Evolutionary conservation across 202 grass and related monocot genomes (phyloP), one percentile per base, ranked within the genome.

Genomic region (Sporobolus alterniflorus): DNA sequence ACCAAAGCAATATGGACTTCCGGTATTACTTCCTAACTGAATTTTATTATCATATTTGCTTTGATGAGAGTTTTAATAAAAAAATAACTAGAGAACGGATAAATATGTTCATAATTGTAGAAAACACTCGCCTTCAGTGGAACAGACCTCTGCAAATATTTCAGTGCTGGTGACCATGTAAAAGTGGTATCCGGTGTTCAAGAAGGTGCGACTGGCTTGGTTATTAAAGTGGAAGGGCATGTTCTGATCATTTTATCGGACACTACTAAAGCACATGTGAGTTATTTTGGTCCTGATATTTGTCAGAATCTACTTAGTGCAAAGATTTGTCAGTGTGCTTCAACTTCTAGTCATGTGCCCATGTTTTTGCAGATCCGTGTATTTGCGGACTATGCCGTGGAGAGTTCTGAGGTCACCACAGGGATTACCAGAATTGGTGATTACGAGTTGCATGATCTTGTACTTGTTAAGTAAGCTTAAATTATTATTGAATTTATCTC

Each of bases 391-490:
- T 74, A 94, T 91, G 90, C 92, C 63, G 88, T 94, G 74, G 92
- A 97, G 64, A 97, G 92, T 67, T 94, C 92, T 82, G 90, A 97
- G 67, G 88, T 94, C 74, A 94, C 88, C 20, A 93, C 86, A 4
- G 92, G 95, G 47, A 69, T 94, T 85, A 97, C 95, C 33, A 81
- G 79, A 83, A 81, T 98, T 50, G 92, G 90, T 49, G 92, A 98
- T 75, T 98, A 98, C 74, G 95, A 93, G 77, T 72, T 94, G 61
- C 95, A 94, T 17, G 95, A 98, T 75, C 92, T 98, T 76, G 90
- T 94, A 40, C 65, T 98, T 73, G 74, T 97, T 55, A 88, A 91
- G 92, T 97, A 94, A 97, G 89, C 46, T 30, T 32, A 75, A 42
- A 24, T 33, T 65, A 43, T 8, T 15, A 83, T 50, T 64, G 21